A percentile compares a stretch with the other conserved stretches of the same genome.
Evolutionary conservation across 352 stramenopile genomes (phyloP).

Genomic region (Hyaloperonospora arabidopsidis): DNA sequence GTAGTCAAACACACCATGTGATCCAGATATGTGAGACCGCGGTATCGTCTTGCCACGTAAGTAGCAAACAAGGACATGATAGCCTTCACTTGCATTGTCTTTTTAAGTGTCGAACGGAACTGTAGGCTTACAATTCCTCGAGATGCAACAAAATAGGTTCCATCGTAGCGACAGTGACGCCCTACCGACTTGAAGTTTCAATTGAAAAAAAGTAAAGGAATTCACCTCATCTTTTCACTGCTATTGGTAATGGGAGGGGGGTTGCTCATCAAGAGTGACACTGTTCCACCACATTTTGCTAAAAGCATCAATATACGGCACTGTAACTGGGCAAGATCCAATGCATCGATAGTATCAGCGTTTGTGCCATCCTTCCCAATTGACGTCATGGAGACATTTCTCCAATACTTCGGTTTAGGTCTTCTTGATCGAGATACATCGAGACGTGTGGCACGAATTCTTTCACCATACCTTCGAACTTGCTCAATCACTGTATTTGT

Average conservation of each 20-base stretch:
- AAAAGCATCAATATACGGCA: slow-evolving; percentile 55
- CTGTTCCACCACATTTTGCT: slow-evolving; percentile 41
- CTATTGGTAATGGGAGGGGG: slow-evolving; percentile 8
- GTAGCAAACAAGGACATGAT: slow-evolving; percentile 61
- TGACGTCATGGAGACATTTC: slow-evolving; percentile 7
- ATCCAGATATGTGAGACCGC: slow-evolving; percentile 44
- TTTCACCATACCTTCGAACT: slow-evolving; percentile 31
- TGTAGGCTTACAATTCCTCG: slow-evolving; percentile 37
- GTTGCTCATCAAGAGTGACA: slow-evolving; percentile 43
- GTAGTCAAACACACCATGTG: slow-evolving; percentile 48
- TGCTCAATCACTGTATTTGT: slow-evolving; percentile 23
- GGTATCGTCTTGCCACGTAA: slow-evolving; percentile 66
- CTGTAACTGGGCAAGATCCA: slow-evolving; percentile 45
- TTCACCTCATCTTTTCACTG: slow-evolving; percentile 12
- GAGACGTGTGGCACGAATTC: slow-evolving; percentile 40
- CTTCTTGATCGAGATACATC: slow-evolving; percentile 46
- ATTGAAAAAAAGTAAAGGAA: slow-evolving; percentile 28
- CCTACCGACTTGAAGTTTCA: slow-evolving; percentile 45
- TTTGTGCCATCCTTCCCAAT: slow-evolving; percentile 4
- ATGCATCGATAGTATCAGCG: slow-evolving; percentile 9
- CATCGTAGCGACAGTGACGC: slow-evolving; percentile 36
- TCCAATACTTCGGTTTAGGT: slow-evolving; percentile 4
- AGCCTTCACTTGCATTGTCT: slow-evolving; percentile 51
- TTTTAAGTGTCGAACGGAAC: slow-evolving; percentile 57
- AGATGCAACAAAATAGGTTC: slow-evolving; percentile 44